Evolutionary conservation across 257 asterid species (phyloP).

Genomic region (Solanum pennellii): DNA sequence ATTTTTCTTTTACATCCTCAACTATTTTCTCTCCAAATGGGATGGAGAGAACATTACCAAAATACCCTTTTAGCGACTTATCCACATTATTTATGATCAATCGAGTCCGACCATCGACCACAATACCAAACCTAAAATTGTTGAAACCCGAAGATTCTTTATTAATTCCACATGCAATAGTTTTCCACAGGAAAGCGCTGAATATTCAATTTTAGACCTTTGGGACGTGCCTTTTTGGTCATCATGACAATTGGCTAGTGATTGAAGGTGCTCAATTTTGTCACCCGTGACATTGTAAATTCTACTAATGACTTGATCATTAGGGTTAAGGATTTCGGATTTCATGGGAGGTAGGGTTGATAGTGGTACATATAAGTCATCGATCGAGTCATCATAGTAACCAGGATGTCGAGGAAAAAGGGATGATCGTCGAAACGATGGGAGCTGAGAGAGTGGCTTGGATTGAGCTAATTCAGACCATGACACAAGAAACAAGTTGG

Average conservation of each 20-base stretch:
- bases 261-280: too few relatives aligned
- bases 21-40: not conserved
- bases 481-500: constrained; percentile 57
- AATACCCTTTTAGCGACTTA: not conserved
- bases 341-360: too few relatives aligned
- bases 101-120: not conserved
- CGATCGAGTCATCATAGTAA: constrained; percentile 14
- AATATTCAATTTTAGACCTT: constrained; percentile 35
- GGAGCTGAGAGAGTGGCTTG: constrained; percentile 26
- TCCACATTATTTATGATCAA: not conserved
- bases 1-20: too few relatives aligned
- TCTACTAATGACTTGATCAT: too few relatives aligned
- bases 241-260: too few relatives aligned
- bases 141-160: not conserved
- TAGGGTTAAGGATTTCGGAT: too few relatives aligned
- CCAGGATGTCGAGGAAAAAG: constrained; percentile 44
- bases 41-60: constrained; percentile 1
- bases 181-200: constrained; percentile 64
- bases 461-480: constrained; percentile 53
- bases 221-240: too few relatives aligned
- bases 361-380: constrained; percentile 19
- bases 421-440: constrained; percentile 50
- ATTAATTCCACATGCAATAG: not conserved
- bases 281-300: too few relatives aligned
- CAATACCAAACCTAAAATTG: not conserved